Conservation (phyloP, 2,329 filamentous ascomycete genomes). For the Aspergillus bombycis region DNA sequence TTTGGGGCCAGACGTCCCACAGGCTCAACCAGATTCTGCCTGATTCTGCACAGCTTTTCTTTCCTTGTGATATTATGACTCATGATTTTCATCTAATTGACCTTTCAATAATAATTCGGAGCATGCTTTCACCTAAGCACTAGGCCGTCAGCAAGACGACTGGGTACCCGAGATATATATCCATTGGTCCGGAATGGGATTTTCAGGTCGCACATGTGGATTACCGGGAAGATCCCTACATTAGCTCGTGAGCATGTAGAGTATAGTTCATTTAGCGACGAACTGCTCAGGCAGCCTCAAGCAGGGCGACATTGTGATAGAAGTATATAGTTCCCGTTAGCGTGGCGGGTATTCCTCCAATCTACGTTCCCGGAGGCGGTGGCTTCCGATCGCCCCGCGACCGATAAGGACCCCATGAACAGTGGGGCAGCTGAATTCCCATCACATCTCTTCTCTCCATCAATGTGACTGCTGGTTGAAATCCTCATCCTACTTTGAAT, state of each 20-base stretch:
- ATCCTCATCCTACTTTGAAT: neutral
- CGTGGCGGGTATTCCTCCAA: neutral
- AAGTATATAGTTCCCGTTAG: neutral
- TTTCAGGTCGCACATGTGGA: neutral
- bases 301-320: neutral
- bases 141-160: too few species aligned
- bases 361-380: neutral
- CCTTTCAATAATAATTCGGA: neutral
- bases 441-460: too few species aligned
- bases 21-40: neutral
- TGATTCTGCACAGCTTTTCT: neutral
- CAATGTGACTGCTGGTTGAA: neutral
- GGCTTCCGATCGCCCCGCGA: conserved; percentile 4
- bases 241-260: neutral
- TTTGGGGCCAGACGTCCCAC: neutral
- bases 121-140: too few species aligned
- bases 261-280: neutral
- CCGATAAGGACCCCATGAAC: conserved; percentile 7
- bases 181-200: neutral
- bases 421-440: conserved; percentile 9
- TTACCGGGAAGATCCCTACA: neutral
- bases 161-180: neutral
- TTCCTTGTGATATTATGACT: neutral
- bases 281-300: conserved; percentile 1
- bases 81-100: neutral